A percentile compares a stretch with the other conserved stretches of the same genome.
These are phyloP conservation scores for Chaetomiaceae sp. DNA, from an alignment of 2,329 filamentous ascomycete species.

Conservation along the genomic window DNA sequence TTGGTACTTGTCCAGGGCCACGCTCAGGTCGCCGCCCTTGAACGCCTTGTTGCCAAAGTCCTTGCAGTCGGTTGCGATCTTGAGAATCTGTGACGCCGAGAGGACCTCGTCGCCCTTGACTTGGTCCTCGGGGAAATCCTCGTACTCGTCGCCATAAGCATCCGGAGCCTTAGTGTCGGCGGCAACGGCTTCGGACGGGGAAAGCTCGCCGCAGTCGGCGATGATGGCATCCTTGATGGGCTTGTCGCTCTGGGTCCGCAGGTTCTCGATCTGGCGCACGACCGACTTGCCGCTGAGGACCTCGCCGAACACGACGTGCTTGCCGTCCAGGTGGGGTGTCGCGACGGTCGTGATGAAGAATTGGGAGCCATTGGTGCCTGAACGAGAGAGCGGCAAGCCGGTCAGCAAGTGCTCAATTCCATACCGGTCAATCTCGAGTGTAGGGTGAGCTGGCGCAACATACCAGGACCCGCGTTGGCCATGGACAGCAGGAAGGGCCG, in stretches of 20 bases:
- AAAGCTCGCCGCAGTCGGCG: conserved; percentile 79
- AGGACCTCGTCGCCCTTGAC: conserved; percentile 47
- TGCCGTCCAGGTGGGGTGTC: conserved; percentile 91
- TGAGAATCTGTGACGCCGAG: conserved; percentile 63
- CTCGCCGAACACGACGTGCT: conserved; percentile 96
- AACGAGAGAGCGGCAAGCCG: neutral
- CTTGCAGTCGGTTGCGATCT: conserved; percentile 82
- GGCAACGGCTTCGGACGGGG: conserved; percentile 62
- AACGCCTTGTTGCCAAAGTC: conserved; percentile 90
- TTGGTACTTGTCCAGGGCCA: conserved; percentile 86
- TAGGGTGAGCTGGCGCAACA: too few relatives aligned
- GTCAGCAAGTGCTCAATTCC: neutral
- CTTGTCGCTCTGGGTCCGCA: conserved; percentile 74
- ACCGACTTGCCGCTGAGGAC: conserved; percentile 90
- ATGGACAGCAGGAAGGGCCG: conserved; percentile 92
- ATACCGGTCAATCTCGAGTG: too few relatives aligned
- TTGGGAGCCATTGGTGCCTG: conserved; percentile 91
- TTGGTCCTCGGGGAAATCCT: conserved; percentile 92
- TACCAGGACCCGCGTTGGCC: conserved; percentile 93
- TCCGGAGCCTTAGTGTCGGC: conserved; percentile 65
- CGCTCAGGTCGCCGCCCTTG: conserved; percentile 66
- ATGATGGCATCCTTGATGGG: conserved; percentile 70
- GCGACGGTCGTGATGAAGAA: conserved; percentile 96
- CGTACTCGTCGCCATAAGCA: conserved; percentile 81
- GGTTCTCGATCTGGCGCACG: conserved; percentile 84